phyloP scores from a whole-genome alignment of 2,329 filamentous ascomycete species.

The Colletotrichum sp. region DNA sequence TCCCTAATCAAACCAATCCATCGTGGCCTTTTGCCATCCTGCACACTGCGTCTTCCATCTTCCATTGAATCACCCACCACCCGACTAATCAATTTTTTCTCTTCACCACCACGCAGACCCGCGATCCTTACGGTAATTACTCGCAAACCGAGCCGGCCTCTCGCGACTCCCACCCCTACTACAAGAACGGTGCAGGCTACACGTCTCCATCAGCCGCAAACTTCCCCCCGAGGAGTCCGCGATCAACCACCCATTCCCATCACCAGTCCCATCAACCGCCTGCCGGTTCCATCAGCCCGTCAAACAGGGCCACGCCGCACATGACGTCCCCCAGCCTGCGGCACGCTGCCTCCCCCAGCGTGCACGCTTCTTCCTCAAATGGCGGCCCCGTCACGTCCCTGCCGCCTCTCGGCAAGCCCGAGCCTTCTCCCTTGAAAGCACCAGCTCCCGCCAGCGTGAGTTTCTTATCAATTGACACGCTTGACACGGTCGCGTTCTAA shows the following conservation, averaged over 20 bases:
- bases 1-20: neutral
- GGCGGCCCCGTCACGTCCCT: conserved; percentile 37
- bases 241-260: conserved; percentile 40
- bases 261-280: conserved; percentile 49
- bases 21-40: conserved; percentile 6
- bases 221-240: conserved; percentile 55
- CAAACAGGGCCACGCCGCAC: conserved; percentile 38
- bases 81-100: conserved; percentile 19
- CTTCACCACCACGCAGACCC: conserved; percentile 42
- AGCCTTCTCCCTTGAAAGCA: conserved; percentile 46
- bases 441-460: conserved; percentile 39
- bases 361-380: conserved; percentile 45
- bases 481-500: neutral
- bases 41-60: neutral
- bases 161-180: conserved; percentile 43
- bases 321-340: conserved; percentile 55
- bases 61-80: conserved; percentile 6
- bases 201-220: conserved; percentile 51
- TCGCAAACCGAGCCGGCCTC: conserved; percentile 39
- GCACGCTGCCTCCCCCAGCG: conserved; percentile 44
- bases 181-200: conserved; percentile 52
- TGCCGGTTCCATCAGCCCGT: conserved; percentile 48
- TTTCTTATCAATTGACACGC: neutral
- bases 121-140: conserved; percentile 55
- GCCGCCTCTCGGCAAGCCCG: conserved; percentile 41